Evolutionary conservation across 306 rosid genomes (phyloP).

Genomic region (Lathyrus aphaca): DNA sequence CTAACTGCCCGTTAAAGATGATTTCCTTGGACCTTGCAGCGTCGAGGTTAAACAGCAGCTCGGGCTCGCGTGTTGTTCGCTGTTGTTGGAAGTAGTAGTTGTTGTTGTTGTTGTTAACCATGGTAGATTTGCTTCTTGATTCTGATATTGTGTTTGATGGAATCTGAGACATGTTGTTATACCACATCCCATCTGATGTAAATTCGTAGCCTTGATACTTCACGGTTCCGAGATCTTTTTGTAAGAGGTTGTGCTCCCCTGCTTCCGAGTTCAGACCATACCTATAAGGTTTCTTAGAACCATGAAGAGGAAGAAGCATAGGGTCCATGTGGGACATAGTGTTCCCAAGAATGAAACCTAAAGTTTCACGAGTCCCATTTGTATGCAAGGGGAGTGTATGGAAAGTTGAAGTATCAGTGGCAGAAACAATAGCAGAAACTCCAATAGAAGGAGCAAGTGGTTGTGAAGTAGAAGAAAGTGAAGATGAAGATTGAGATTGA

Average conservation of each 20-base stretch:
- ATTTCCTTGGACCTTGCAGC: too few species aligned
- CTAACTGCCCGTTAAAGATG: too few species aligned
- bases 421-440: neutral
- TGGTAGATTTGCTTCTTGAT: too few species aligned
- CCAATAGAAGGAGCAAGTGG: neutral
- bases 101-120: too few species aligned
- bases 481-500: conserved; percentile 17
- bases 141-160: too few species aligned
- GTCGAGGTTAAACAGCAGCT: too few species aligned
- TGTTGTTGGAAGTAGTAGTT: too few species aligned
- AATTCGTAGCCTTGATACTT: conserved; percentile 54
- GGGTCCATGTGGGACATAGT: conserved; percentile 55
- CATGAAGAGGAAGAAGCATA: conserved; percentile 62
- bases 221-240: conserved; percentile 53
- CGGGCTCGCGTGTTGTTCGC: too few species aligned
- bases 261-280: conserved; percentile 52
- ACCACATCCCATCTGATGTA: conserved; percentile 56
- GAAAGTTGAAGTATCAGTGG: conserved; percentile 41
- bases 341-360: conserved; percentile 52
- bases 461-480: conserved; percentile 4
- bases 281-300: conserved; percentile 76
- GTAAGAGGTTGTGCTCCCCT: conserved; percentile 54
- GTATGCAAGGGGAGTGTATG: conserved; percentile 70
- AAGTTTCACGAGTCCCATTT: conserved; percentile 55
- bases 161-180: too few species aligned